Percentiles rank a stretch among this genome's conserved stretches.
Evolutionary conservation across 1,284 basidiomycete genomes (phyloP).

Genomic region (Cryptococcus floricola): DNA sequence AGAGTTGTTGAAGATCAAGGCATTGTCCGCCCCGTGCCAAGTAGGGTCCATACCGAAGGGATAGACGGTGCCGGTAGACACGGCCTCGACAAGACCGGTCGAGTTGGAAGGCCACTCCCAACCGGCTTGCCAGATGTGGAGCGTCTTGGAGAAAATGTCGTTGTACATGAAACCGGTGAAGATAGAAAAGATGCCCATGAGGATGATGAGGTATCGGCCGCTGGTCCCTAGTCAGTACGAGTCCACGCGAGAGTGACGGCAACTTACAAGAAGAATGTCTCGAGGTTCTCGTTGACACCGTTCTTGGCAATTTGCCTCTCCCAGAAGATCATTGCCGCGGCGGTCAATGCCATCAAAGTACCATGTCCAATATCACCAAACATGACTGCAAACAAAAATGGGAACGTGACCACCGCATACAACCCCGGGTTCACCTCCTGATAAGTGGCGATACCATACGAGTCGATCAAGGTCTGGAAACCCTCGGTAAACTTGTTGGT

Average conservation of each 20-base stretch:
- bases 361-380: conserved; percentile 99
- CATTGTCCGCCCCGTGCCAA: conserved; percentile 94
- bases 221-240: conserved; percentile 49
- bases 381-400: conserved; percentile 99
- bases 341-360: conserved; percentile 72
- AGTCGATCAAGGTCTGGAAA: conserved; percentile 97
- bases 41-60: conserved; percentile 90
- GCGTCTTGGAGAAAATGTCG: conserved; percentile 94
- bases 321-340: conserved; percentile 75
- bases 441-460: conserved; percentile 91
- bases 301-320: conserved; percentile 76
- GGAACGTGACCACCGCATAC: conserved; percentile 91
- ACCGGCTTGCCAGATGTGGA: conserved; percentile 82
- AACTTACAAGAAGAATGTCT: conserved; percentile 88
- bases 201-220: conserved; percentile 94
- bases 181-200: conserved; percentile 94
- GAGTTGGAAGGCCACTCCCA: conserved; percentile 70
- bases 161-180: conserved; percentile 99
- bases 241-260: neutral
- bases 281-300: conserved; percentile 72
- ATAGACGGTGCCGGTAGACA: conserved; percentile 68
- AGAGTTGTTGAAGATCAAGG: conserved; percentile 91
- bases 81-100: conserved; percentile 56
- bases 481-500: conserved; percentile 97
- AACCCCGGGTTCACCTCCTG: conserved; percentile 97